Evolutionary conservation across 305 asterid species (phyloP).

Genomic region (Ilex paraguariensis): DNA sequence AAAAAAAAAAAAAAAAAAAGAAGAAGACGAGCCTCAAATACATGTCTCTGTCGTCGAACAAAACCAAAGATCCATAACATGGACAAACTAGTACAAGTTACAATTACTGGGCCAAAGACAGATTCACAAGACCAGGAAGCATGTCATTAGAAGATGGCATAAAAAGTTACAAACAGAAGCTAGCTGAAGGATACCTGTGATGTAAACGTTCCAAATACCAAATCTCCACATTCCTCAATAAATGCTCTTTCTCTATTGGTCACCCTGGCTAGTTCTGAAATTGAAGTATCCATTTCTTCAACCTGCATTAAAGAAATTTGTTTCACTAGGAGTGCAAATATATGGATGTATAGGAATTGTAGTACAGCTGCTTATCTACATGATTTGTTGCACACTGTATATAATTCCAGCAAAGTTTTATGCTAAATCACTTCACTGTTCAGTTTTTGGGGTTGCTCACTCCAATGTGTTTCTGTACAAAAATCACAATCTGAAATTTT

Average conservation of each 20-base stretch:
- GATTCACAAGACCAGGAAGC: not conserved
- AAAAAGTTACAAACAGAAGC: not conserved
- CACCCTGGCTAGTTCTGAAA: constrained; percentile 60
- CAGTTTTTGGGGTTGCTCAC: too few relatives aligned
- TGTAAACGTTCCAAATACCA: constrained; percentile 30
- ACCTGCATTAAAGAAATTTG: constrained; percentile 37
- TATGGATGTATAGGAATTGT: not conserved
- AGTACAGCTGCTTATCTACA: too few relatives aligned
- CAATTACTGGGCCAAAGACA: not conserved
- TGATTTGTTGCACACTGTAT: too few relatives aligned
- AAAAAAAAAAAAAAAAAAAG: too few relatives aligned
- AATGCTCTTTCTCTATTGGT: constrained; percentile 57
- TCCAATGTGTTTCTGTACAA: too few relatives aligned
- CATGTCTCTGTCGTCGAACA: not conserved
- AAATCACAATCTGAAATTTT: too few relatives aligned
- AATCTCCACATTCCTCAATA: constrained; percentile 69
- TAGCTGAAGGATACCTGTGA: constrained; percentile 42
- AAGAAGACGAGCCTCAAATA: too few relatives aligned
- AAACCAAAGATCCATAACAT: not conserved
- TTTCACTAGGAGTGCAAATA: not conserved
- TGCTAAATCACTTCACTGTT: too few relatives aligned
- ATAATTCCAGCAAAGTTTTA: too few relatives aligned
- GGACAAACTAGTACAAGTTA: not conserved
- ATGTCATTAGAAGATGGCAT: too few relatives aligned
- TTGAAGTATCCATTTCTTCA: constrained; percentile 54